These are phyloP conservation scores for Phytopythium mirpurense DNA, from an alignment of 352 stramenopile genomes.

Conservation along the genomic window DNA sequence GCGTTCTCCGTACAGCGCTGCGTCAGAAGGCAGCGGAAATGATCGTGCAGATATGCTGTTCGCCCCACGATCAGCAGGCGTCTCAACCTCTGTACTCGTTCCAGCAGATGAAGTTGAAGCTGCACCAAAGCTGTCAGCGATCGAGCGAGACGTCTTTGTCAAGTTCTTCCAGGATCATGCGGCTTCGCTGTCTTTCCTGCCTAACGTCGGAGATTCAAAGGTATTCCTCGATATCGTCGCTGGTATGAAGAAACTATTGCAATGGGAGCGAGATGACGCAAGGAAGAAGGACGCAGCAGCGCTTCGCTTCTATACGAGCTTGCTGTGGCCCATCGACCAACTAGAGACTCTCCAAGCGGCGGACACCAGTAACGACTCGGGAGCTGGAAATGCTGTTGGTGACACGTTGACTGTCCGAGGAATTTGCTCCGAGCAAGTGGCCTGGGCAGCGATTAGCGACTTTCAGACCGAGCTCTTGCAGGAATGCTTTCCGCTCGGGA, in stretches of 20 bases:
- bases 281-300: constrained; percentile 64
- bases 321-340: constrained; percentile 51
- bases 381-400: constrained; percentile 3
- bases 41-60: constrained; percentile 66
- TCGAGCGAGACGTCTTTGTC: constrained; percentile 36
- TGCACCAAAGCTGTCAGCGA: constrained; percentile 3
- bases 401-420: constrained; percentile 12
- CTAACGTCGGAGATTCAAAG: constrained; percentile 18
- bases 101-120: constrained; percentile 14
- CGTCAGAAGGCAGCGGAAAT: constrained; percentile 5
- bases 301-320: constrained; percentile 63
- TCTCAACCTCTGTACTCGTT: constrained; percentile 3
- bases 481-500: constrained; percentile 46
- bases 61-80: constrained; percentile 15
- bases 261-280: constrained; percentile 52
- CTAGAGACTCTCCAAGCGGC: neutral
- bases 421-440: constrained; percentile 77
- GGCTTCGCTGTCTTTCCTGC: constrained; percentile 46
- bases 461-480: constrained; percentile 62
- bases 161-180: constrained; percentile 60
- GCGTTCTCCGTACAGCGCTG: constrained; percentile 6
- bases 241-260: constrained; percentile 43
- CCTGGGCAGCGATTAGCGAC: constrained; percentile 63
- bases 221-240: constrained; percentile 51
- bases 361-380: constrained; percentile 4